These are phyloP conservation scores for Psophocarpus tetragonolobus DNA, from an alignment of 306 rosid species.

Conservation along the genomic window DNA sequence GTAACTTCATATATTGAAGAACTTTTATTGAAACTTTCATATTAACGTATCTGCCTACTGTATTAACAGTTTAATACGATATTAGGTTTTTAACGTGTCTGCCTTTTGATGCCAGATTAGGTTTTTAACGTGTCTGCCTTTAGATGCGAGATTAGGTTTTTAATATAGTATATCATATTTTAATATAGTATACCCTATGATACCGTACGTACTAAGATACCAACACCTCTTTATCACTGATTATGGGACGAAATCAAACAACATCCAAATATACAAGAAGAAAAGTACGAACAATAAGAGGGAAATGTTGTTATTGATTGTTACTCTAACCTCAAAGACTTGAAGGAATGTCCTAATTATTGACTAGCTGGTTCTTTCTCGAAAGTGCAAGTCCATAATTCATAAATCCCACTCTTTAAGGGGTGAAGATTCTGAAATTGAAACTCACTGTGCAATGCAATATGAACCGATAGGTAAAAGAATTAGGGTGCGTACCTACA, in stretches of 20 bases:
- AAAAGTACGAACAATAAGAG: not conserved
- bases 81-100: no score
- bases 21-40: not conserved
- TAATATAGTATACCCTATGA: not conserved
- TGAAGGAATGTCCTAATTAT: not conserved
- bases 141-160: not conserved
- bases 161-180: no score
- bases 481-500: conserved; percentile 21
- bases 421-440: conserved; percentile 30
- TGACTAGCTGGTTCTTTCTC: not conserved
- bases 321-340: not conserved
- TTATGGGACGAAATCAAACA: conserved; percentile 16
- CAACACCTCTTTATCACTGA: conserved; percentile 2
- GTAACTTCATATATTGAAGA: no score
- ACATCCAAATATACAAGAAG: not conserved
- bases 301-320: not conserved
- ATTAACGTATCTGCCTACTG: not conserved
- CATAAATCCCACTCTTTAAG: conserved; percentile 29
- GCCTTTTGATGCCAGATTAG: not conserved
- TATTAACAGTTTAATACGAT: not conserved
- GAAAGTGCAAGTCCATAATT: not conserved
- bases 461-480: not conserved
- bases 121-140: not conserved
- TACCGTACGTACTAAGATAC: not conserved
- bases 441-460: not conserved